Evolutionary conservation across 139 green algal genomes (phyloP).

Genomic region (Chlorella sp.): DNA sequence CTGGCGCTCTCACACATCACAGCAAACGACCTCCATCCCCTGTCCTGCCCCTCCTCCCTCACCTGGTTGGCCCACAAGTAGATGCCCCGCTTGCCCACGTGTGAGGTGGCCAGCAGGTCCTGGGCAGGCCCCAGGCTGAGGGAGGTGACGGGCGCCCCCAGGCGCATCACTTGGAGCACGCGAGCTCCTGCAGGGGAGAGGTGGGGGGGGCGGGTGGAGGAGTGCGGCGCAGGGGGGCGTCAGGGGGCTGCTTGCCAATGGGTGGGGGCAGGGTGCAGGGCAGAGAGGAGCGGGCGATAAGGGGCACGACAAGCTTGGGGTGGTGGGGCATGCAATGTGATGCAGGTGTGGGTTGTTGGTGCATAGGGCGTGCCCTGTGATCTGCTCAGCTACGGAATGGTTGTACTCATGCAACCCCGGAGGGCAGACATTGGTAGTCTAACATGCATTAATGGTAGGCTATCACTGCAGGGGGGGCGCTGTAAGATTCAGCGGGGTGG

Average conservation of each 20-base stretch:
- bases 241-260: not conserved
- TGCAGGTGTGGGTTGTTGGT: too few species aligned
- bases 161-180: constrained; percentile 74
- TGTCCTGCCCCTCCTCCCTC: not conserved
- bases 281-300: not conserved
- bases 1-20: not conserved
- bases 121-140: constrained; percentile 78
- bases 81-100: constrained; percentile 87
- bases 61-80: constrained; percentile 95
- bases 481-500: too few species aligned
- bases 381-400: constrained; percentile 34
- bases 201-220: not conserved
- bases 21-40: not conserved
- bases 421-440: constrained; percentile 49
- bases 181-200: constrained; percentile 34
- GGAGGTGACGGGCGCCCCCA: constrained; percentile 79
- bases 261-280: not conserved
- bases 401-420: constrained; percentile 39
- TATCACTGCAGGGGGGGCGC: not conserved
- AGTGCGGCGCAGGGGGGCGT: not conserved
- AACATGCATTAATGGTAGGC: constrained; percentile 33
- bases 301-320: too few species aligned
- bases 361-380: too few species aligned
- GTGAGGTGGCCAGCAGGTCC: constrained; percentile 94
- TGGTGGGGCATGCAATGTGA: too few species aligned